phyloP scores from a whole-genome alignment of 1,284 basidiomycete genomes.

The Leccinum holopus region DNA sequence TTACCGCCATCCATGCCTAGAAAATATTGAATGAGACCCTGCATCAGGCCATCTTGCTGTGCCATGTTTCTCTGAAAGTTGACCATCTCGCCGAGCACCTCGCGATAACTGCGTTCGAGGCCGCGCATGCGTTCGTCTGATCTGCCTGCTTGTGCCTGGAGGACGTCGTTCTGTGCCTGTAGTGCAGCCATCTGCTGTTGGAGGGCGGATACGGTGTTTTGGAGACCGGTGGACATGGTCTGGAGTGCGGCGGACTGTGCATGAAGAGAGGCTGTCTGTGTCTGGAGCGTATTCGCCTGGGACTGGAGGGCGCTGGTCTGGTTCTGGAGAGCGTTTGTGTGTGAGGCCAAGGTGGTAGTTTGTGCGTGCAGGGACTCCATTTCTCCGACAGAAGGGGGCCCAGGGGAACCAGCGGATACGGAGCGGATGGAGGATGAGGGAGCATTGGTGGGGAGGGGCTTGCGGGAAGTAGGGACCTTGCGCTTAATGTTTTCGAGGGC shows the following conservation, averaged over 20 bases:
- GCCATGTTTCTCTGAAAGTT: slow-evolving; percentile 82
- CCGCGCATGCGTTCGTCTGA: slow-evolving; percentile 54
- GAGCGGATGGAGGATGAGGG: slow-evolving; percentile 38
- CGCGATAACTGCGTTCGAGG: slow-evolving; percentile 75
- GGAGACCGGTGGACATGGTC: slow-evolving; percentile 28
- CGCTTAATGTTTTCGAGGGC: slow-evolving; percentile 94
- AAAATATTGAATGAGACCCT: slow-evolving; percentile 80
- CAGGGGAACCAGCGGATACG: slow-evolving; percentile 31
- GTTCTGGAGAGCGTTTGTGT: slow-evolving; percentile 28
- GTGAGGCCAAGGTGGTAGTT: slow-evolving; percentile 25
- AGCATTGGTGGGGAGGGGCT: slow-evolving; percentile 35
- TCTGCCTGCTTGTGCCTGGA: slow-evolving; percentile 59
- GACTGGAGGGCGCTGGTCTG: slow-evolving; percentile 27
- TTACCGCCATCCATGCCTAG: slow-evolving; percentile 67
- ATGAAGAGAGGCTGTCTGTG: slow-evolving; percentile 31
- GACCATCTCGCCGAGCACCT: slow-evolving; percentile 79
- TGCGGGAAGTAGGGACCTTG: slow-evolving; percentile 79
- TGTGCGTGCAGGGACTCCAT: slow-evolving; percentile 32
- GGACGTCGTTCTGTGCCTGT: slow-evolving; percentile 32
- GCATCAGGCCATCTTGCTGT: slow-evolving; percentile 83
- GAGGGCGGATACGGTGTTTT: slow-evolving; percentile 25
- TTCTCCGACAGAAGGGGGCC: slow-evolving; percentile 19
- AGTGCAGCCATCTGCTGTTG: slow-evolving; percentile 29
- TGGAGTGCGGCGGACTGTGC: slow-evolving; percentile 30
- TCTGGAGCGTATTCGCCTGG: slow-evolving; percentile 29